phyloP scores from a whole-genome alignment of 208 protist species.

The Naegleria lovaniensis region DNA sequence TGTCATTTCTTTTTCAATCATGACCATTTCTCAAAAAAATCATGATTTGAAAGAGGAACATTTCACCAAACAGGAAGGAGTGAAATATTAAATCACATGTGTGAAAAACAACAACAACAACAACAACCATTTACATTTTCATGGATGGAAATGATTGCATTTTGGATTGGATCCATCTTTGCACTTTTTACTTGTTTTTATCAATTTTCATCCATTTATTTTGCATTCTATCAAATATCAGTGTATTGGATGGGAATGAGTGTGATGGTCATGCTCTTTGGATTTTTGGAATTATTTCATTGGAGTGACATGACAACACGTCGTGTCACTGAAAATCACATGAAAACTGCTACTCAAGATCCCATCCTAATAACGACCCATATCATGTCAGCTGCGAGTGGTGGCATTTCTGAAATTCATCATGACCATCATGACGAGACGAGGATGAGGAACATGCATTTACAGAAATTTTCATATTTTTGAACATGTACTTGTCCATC shows the following conservation, averaged over 20 bases:
- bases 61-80: no score
- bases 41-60: no score
- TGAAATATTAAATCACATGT: no score
- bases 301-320: background rate
- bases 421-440: background rate
- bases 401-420: no score
- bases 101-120: no score
- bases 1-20: background rate
- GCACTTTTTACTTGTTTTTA: background rate
- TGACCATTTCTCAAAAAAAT: background rate
- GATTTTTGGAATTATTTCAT: background rate
- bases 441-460: background rate
- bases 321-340: no score
- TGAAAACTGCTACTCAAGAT: no score
- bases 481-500: background rate
- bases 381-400: no score
- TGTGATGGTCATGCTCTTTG: background rate
- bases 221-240: background rate
- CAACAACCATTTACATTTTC: background rate
- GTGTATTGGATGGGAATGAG: background rate
- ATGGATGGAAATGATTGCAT: background rate
- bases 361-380: no score
- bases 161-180: background rate
- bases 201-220: background rate
- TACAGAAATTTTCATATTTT: background rate